These are phyloP conservation scores for Fusarium keratoplasticum DNA, from an alignment of 2,329 filamentous ascomycete genomes.

Conservation along the genomic window DNA sequence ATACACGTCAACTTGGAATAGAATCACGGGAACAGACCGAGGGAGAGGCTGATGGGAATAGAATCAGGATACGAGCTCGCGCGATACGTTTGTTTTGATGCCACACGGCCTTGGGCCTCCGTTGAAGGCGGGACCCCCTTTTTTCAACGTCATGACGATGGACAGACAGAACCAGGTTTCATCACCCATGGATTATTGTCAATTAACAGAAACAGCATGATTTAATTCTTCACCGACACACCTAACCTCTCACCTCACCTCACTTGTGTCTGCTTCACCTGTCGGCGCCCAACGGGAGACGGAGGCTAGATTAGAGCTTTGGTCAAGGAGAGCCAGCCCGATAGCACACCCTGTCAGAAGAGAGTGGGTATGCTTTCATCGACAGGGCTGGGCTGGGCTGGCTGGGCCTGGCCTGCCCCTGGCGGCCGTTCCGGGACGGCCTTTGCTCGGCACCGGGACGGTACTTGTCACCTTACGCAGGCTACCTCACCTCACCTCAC, in stretches of 20 bases:
- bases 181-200: neutral
- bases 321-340: neutral
- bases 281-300: neutral
- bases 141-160: neutral
- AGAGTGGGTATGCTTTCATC: neutral
- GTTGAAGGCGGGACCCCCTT: constrained; percentile 5
- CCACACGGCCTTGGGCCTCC: constrained; percentile 30
- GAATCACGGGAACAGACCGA: neutral
- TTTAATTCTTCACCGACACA: neutral
- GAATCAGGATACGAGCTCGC: constrained; percentile 15
- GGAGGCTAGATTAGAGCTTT: neutral
- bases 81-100: neutral
- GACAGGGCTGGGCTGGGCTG: neutral
- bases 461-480: constrained; percentile 41
- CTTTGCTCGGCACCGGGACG: constrained; percentile 40
- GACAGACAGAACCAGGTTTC: neutral
- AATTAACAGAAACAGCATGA: neutral
- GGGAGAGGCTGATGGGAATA: constrained; percentile 16
- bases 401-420: neutral
- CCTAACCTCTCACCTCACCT: neutral
- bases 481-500: constrained; percentile 25
- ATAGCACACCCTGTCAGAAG: neutral
- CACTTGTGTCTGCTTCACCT: neutral
- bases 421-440: constrained; percentile 40
- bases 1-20: constrained; percentile 8